These are phyloP conservation scores for Iris pallida DNA, from an alignment of 116 monocot species.

Conservation along the genomic window DNA sequence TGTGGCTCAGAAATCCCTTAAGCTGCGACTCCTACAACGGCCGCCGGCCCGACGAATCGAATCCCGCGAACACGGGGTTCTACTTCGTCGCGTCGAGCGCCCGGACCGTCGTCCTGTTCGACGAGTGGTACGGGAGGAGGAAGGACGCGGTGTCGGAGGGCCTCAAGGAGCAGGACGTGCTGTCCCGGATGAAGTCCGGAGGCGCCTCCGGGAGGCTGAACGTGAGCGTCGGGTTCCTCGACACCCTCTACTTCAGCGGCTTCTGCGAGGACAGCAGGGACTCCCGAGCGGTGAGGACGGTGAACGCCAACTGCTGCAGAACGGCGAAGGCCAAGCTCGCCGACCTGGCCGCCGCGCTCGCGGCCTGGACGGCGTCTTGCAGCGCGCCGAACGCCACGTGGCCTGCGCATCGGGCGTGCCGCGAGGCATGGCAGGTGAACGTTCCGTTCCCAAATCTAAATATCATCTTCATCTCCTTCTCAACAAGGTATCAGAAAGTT, in stretches of 20 bases:
- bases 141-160: conserved; percentile 12
- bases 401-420: conserved; percentile 31
- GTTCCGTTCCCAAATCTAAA: no score
- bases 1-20: conserved; percentile 73
- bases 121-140: conserved; percentile 43
- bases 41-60: conserved; percentile 21
- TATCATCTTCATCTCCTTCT: no score
- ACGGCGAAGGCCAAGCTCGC: conserved; percentile 25
- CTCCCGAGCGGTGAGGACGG: conserved; percentile 14
- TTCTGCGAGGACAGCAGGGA: conserved; percentile 29
- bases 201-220: conserved; percentile 20
- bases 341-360: conserved; percentile 19
- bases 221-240: conserved; percentile 32
- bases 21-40: conserved; percentile 45
- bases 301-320: conserved; percentile 40
- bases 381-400: conserved; percentile 13
- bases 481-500: no score
- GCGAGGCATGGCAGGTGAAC: background rate
- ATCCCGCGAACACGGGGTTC: conserved; percentile 60
- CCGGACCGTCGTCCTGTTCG: conserved; percentile 42
- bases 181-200: conserved; percentile 17
- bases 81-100: conserved; percentile 46
- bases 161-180: conserved; percentile 38
- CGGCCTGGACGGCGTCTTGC: conserved; percentile 10
- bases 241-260: conserved; percentile 31